Percentiles rank a stretch among this genome's conserved stretches.
These are phyloP conservation scores for Aegilops speltoides DNA, from an alignment of 176 grass and related monocot species.

Conservation along the genomic window DNA sequence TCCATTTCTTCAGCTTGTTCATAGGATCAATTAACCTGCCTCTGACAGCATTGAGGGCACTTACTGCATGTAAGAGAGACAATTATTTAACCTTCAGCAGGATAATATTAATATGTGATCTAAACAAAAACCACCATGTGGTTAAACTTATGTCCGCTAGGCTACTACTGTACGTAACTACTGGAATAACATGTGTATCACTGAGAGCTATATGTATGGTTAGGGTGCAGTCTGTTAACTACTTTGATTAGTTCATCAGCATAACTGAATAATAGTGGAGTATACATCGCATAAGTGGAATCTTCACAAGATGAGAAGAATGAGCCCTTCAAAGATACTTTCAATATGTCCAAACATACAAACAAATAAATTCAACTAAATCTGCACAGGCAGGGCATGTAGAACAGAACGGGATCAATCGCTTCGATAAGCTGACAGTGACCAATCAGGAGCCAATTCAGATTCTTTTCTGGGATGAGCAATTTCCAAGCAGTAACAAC, in stretches of 20 bases:
- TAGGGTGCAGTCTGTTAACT: background rate
- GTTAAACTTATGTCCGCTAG: background rate
- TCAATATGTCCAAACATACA: background rate
- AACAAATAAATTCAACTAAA: background rate
- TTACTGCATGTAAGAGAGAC: constrained; percentile 41
- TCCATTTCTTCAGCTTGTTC: constrained; percentile 73
- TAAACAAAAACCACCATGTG: background rate
- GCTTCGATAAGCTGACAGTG: background rate
- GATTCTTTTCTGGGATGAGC: background rate
- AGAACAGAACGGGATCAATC: background rate
- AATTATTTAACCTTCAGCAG: background rate
- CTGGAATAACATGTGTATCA: background rate
- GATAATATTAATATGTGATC: constrained; percentile 8
- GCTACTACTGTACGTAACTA: background rate
- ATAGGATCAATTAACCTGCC: constrained; percentile 61
- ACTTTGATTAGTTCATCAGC: background rate
- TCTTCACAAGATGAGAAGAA: background rate
- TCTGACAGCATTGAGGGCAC: constrained; percentile 62
- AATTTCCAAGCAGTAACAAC: background rate
- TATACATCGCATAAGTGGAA: background rate
- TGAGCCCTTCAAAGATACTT: background rate
- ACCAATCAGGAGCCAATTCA: background rate
- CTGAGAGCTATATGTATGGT: background rate
- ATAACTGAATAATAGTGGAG: background rate
- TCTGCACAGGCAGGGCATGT: background rate